Percentiles rank a stretch among this genome's conserved stretches.
Evolutionary conservation across 768 basidiomycete species (phyloP).

Genomic region (Leucosporidium scottii): DNA sequence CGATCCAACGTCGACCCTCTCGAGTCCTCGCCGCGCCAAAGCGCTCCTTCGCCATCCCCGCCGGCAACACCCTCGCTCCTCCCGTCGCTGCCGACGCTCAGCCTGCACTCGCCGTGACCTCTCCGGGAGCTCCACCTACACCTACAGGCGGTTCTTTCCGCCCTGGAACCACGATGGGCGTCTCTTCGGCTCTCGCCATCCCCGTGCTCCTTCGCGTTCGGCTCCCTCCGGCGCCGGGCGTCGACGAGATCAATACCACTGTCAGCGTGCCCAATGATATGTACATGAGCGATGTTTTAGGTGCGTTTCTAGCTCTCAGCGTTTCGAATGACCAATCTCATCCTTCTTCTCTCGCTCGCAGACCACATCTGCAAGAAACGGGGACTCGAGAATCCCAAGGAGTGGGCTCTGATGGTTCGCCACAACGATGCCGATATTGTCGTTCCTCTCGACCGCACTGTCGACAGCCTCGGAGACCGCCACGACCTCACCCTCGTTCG

Average conservation of each 20-base stretch:
- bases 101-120: background rate
- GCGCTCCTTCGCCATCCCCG: background rate
- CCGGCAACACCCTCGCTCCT: background rate
- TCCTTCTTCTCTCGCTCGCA: background rate
- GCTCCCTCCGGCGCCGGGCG: slow-evolving; percentile 3
- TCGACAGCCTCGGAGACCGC: slow-evolving; percentile 68
- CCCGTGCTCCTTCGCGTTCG: slow-evolving; percentile 10
- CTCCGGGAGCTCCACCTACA: slow-evolving; percentile 1
- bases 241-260: slow-evolving; percentile 8
- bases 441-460: slow-evolving; percentile 87
- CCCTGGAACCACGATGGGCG: background rate
- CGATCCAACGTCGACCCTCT: slow-evolving; percentile 76
- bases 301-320: background rate
- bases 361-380: slow-evolving; percentile 47
- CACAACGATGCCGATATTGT: slow-evolving; percentile 60
- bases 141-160: background rate
- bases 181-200: slow-evolving; percentile 7
- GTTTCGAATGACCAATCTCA: slow-evolving; percentile 5
- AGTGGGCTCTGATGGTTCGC: slow-evolving; percentile 70
- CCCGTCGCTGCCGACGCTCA: background rate
- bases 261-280: slow-evolving; percentile 59
- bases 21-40: slow-evolving; percentile 48
- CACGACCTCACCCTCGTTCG: background rate
- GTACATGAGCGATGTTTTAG: slow-evolving; percentile 40
- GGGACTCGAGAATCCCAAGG: slow-evolving; percentile 57